phyloP scores from a whole-genome alignment of 768 basidiomycete genomes.

The Serendipita sp. region DNA sequence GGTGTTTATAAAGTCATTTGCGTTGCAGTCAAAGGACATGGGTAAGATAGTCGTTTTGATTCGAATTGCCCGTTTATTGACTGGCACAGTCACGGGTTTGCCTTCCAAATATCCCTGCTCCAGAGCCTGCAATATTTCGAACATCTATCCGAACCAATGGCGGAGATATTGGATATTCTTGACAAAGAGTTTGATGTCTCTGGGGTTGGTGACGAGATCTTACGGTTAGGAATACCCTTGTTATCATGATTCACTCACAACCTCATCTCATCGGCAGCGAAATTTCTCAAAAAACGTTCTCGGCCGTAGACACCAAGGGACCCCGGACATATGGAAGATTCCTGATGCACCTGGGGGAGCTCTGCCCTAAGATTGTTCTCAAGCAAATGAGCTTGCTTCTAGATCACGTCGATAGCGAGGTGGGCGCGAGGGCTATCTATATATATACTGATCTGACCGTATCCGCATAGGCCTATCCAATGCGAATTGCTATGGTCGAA shows the following conservation, averaged over 20 bases:
- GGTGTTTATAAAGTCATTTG: conserved; percentile 84
- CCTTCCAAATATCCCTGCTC: conserved; percentile 76
- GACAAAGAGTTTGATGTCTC: conserved; percentile 76
- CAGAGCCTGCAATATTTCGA: conserved; percentile 88
- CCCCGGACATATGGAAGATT: conserved; percentile 76
- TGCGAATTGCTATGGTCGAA: conserved; percentile 90
- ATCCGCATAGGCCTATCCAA: conserved; percentile 63
- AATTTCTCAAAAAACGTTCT: conserved; percentile 64
- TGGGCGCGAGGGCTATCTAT: conserved; percentile 20
- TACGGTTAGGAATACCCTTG: conserved; percentile 27
- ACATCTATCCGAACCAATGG: conserved; percentile 87
- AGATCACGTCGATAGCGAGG: conserved; percentile 84
- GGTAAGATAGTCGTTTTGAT: conserved; percentile 31
- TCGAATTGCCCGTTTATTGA: not conserved
- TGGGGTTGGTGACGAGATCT: conserved; percentile 79
- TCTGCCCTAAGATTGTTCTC: conserved; percentile 60
- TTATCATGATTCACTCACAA: not conserved
- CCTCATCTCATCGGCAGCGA: conserved; percentile 31
- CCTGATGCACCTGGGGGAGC: conserved; percentile 63
- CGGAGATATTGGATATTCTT: conserved; percentile 67
- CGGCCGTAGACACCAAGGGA: conserved; percentile 68
- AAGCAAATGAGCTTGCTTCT: conserved; percentile 82
- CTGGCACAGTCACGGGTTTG: not conserved
- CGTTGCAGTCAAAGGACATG: conserved; percentile 78
- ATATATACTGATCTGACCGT: not conserved